These are phyloP conservation scores for Dryadomyces quercivorus DNA, from an alignment of 2,329 filamentous ascomycete genomes.

Conservation along the genomic window DNA sequence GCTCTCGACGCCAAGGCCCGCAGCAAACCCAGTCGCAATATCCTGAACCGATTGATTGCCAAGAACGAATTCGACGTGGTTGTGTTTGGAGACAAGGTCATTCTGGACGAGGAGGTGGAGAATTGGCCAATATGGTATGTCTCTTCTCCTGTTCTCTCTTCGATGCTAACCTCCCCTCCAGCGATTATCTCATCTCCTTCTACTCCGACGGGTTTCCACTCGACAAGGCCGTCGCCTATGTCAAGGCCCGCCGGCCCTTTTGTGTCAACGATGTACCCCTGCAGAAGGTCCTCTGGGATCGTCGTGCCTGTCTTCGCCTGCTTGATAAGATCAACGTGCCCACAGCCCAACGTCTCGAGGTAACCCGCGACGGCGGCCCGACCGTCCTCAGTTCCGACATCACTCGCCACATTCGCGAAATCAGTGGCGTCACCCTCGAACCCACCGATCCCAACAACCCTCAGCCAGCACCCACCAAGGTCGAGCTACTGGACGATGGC, in stretches of 20 bases:
- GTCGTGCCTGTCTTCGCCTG: conserved; percentile 76
- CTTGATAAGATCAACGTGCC: conserved; percentile 83
- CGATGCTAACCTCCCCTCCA: conserved; percentile 20
- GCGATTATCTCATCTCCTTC: conserved; percentile 93
- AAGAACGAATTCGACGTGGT: conserved; percentile 92
- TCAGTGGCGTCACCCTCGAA: conserved; percentile 66
- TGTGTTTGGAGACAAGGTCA: conserved; percentile 97
- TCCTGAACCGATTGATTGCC: conserved; percentile 80
- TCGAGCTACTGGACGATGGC: conserved; percentile 81
- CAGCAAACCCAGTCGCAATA: conserved; percentile 94
- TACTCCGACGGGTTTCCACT: conserved; percentile 96
- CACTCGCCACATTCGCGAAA: conserved; percentile 64
- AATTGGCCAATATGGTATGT: conserved; percentile 82
- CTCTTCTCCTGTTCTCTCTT: not conserved
- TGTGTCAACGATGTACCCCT: conserved; percentile 96
- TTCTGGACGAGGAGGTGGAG: conserved; percentile 89
- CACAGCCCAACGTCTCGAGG: conserved; percentile 77
- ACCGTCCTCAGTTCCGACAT: conserved; percentile 66
- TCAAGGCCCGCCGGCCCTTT: conserved; percentile 84
- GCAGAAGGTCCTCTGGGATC: conserved; percentile 95
- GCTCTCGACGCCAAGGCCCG: conserved; percentile 91
- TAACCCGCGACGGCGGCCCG: conserved; percentile 87
- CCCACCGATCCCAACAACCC: conserved; percentile 49
- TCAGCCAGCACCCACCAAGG: conserved; percentile 43
- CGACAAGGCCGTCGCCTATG: conserved; percentile 94